Percentiles rank a stretch among this genome's conserved stretches.
Conservation (phyloP, 768 basidiomycete species). For the Vararia minispora region DNA sequence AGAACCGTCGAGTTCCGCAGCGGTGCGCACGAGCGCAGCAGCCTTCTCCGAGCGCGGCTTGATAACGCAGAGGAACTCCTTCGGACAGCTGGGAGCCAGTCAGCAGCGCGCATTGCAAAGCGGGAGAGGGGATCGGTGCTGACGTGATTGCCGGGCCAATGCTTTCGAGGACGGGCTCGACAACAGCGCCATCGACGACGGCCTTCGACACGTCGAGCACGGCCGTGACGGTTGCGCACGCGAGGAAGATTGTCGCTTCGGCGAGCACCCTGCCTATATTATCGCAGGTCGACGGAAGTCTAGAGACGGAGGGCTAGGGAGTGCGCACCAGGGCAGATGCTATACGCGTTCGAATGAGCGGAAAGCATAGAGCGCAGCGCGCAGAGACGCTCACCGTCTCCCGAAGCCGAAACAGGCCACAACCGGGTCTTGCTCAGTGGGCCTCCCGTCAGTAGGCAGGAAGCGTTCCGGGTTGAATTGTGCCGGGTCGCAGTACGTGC, state of each 20-base stretch:
- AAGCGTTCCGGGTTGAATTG: conserved; percentile 13
- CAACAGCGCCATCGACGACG: conserved; percentile 16
- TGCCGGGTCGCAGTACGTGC: conserved; percentile 18
- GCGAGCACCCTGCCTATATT: no score
- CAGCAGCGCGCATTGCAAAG: background rate
- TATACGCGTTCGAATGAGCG: no score
- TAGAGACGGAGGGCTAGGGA: background rate
- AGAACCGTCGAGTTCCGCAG: no score
- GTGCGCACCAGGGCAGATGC: no score
- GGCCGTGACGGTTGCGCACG: conserved; percentile 21
- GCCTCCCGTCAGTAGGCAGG: conserved; percentile 11
- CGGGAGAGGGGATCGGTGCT: no score
- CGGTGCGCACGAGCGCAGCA: conserved; percentile 17
- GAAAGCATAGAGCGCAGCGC: no score
- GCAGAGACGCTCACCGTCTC: conserved; percentile 38
- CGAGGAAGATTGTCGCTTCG: conserved; percentile 20
- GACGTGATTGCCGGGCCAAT: conserved; percentile 19
- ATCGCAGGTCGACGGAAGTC: no score
- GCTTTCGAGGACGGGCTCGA: conserved; percentile 17
- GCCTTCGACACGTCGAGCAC: conserved; percentile 20
- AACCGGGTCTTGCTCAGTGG: conserved; percentile 24
- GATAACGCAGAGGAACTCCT: conserved; percentile 15
- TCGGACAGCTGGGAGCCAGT: conserved; percentile 1
- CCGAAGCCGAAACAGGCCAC: conserved; percentile 62
- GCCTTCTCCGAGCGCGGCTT: conserved; percentile 20